Evolutionary conservation across 2,329 filamentous ascomycete genomes (phyloP).

Genomic region (Teratosphaeriaceae sp.): DNA sequence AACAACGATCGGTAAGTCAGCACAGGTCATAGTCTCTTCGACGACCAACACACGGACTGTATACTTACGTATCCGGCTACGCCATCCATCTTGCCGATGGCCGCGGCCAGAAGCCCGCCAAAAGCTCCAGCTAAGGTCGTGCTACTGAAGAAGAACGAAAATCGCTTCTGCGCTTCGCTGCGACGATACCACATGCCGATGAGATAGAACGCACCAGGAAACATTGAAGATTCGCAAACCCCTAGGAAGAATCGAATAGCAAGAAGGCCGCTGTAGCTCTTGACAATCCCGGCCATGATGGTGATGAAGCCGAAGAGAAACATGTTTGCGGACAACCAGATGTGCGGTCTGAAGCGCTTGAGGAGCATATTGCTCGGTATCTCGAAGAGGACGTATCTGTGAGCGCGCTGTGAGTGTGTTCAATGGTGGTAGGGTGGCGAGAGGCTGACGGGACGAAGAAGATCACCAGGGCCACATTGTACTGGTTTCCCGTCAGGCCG

Average conservation of each 20-base stretch:
- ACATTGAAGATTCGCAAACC: constrained; percentile 47
- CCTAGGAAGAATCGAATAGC: constrained; percentile 80
- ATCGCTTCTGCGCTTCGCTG: constrained; percentile 81
- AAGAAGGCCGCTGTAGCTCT: constrained; percentile 70
- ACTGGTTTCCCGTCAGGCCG: constrained; percentile 37
- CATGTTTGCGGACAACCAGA: constrained; percentile 63
- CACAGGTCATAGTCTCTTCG: too few species aligned
- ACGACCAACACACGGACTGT: too few species aligned
- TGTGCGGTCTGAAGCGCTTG: constrained; percentile 45
- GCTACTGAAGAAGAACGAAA: constrained; percentile 86
- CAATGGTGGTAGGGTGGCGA: background rate
- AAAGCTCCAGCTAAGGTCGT: constrained; percentile 78
- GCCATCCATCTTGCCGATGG: constrained; percentile 82
- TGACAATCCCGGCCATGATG: constrained; percentile 67
- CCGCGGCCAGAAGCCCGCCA: constrained; percentile 75
- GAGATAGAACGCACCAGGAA: constrained; percentile 53
- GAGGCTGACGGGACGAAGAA: constrained; percentile 40
- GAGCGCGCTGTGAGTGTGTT: constrained; percentile 15
- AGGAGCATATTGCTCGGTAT: constrained; percentile 48
- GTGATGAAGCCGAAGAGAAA: constrained; percentile 73
- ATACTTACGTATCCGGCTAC: constrained; percentile 60
- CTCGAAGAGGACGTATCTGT: constrained; percentile 43
- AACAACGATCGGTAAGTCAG: too few species aligned
- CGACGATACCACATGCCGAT: constrained; percentile 64
- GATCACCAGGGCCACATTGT: constrained; percentile 47